Evolutionary conservation across 768 basidiomycete genomes (phyloP).

Genomic region (Podaxis sp.): DNA sequence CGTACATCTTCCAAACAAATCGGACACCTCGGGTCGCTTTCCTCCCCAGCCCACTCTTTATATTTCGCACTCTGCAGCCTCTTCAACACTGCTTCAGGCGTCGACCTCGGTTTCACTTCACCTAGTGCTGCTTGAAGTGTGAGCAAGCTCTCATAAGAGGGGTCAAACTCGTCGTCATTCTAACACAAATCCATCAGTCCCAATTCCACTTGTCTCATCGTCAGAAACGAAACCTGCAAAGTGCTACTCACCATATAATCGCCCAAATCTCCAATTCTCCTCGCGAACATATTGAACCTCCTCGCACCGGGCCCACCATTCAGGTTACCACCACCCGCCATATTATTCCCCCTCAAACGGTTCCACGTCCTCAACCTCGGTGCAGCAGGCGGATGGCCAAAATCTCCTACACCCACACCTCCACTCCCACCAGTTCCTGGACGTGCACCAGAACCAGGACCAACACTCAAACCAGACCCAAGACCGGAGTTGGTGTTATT

Average conservation of each 20-base stretch:
- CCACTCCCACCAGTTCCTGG: background rate
- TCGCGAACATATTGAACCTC: slow-evolving; percentile 5
- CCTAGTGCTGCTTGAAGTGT: slow-evolving; percentile 56
- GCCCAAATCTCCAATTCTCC: slow-evolving; percentile 23
- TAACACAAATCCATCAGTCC: slow-evolving; percentile 18
- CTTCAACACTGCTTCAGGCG: slow-evolving; percentile 56
- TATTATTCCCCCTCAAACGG: background rate
- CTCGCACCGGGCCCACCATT: background rate
- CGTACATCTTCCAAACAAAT: slow-evolving; percentile 83
- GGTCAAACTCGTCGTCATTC: slow-evolving; percentile 75
- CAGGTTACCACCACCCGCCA: background rate
- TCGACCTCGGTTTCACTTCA: slow-evolving; percentile 62
- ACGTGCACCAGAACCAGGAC: background rate
- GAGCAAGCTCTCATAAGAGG: slow-evolving; percentile 68
- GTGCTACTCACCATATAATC: slow-evolving; percentile 34
- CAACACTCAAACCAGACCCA: background rate
- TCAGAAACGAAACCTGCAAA: background rate
- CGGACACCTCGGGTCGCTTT: slow-evolving; percentile 63
- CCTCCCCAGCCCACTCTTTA: slow-evolving; percentile 13
- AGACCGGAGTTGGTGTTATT: background rate
- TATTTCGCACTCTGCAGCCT: slow-evolving; percentile 28
- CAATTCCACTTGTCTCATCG: background rate
- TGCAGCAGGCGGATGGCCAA: background rate
- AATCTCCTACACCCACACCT: background rate
- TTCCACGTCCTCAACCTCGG: background rate